Base-by-base conservation (phyloP, 192 early-diverging fungal species). In the Geosiphon pyriformis region DNA sequence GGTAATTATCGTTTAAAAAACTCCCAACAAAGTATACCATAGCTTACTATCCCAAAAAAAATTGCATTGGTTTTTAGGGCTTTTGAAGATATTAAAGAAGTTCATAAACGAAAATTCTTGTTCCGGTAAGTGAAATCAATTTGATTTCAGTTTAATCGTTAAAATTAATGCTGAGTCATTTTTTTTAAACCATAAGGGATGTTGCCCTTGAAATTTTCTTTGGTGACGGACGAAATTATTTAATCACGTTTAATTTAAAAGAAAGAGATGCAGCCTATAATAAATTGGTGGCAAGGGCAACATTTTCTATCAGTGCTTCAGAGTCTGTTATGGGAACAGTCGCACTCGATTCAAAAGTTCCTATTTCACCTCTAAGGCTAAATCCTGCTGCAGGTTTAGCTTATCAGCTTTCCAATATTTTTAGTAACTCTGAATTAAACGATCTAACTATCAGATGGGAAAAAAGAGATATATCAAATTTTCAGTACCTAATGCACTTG, bases 401-500 rank as follows among this genome's bases (percentile, higher is more conserved):
- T 0, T 75, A 84, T 47, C 79, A 76, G 35, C 76, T 89, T 3
- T 70, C 78, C 17, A 87, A 84, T 57, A 77, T 91, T 29, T 88
- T 88, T 68, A 80, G 80, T 25, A 84, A 76, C 12, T 82, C 85
- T 15, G 79, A 80, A 0, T 75, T 90, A 34, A 77, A 76, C 6
- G 86, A 87, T 27, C 72, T 94, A 59, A 91, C 90, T 0, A 83
- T 89, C 61, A 77, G 82, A 35, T 98, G 95, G 95, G 83, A 89
- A 65, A 81, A 79, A 30, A 76, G 90, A 25, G 92, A 95, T 71
- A 88, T 98, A 42, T 88, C 88, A 50, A 98, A 98, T 65, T 98
- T 96, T 74, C 94, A 98, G 72, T 98, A 98, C 58, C 65, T 98
- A 59, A 95, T 96, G 92, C 82, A 85, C 34, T 80, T 98, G 8